Percentiles rank a stretch among this genome's conserved stretches.
Conservation (phyloP, 495 filamentous ascomycete genomes). For the Hypoxylon fragiforme region DNA sequence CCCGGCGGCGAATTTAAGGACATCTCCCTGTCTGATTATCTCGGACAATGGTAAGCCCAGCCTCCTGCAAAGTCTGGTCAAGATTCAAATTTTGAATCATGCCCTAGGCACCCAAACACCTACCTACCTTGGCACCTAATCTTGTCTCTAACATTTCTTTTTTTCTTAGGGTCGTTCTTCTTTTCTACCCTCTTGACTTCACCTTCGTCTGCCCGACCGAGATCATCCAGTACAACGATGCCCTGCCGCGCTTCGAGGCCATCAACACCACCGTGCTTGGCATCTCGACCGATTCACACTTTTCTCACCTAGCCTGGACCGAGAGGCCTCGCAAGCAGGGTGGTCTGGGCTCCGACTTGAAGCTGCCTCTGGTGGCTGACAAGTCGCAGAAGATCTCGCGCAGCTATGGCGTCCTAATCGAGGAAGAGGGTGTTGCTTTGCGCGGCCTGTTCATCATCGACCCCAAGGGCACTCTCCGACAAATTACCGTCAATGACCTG, state of each 20-base stretch:
- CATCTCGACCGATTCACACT: slow-evolving; percentile 48
- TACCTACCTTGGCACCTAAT: no score
- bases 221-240: slow-evolving; percentile 50
- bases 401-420: slow-evolving; percentile 61
- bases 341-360: slow-evolving; percentile 54
- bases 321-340: slow-evolving; percentile 55
- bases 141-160: slow-evolving; percentile 1
- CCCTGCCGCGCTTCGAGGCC: slow-evolving; percentile 38
- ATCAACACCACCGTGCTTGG: slow-evolving; percentile 37
- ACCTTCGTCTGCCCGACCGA: slow-evolving; percentile 59
- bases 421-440: slow-evolving; percentile 59
- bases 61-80: neutral
- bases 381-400: slow-evolving; percentile 58
- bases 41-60: slow-evolving; percentile 37
- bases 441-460: slow-evolving; percentile 64
- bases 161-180: slow-evolving; percentile 35
- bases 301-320: slow-evolving; percentile 60
- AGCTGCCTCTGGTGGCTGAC: slow-evolving; percentile 59
- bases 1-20: slow-evolving; percentile 52
- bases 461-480: slow-evolving; percentile 55
- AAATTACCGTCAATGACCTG: slow-evolving; percentile 64
- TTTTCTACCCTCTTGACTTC: slow-evolving; percentile 39
- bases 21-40: slow-evolving; percentile 39
- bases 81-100: no score
- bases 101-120: no score